phyloP scores from a whole-genome alignment of 225 moss, liverwort and hornwort species.

The Antitrichia curtipendula region DNA sequence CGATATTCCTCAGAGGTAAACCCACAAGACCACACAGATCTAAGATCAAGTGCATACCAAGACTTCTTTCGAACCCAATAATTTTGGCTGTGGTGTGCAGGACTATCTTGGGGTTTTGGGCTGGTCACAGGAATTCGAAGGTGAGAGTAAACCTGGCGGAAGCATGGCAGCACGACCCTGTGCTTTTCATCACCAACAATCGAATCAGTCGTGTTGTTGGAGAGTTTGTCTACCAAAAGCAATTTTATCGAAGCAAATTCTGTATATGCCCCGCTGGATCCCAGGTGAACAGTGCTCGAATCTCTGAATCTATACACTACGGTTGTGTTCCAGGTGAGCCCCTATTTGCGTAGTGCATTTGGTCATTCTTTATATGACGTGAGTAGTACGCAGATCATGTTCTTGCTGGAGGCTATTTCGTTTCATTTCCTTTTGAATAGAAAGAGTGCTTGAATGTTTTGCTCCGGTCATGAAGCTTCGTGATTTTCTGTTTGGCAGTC shows the following conservation, averaged over 20 bases:
- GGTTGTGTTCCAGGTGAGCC: constrained; percentile 46
- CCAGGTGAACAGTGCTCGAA: constrained; percentile 58
- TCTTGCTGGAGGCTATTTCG: neutral
- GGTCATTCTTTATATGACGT: neutral
- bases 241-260: constrained; percentile 45
- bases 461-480: neutral
- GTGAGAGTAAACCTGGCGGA: constrained; percentile 44
- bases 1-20: constrained; percentile 34
- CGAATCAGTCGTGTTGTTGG: constrained; percentile 38
- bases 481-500: constrained; percentile 10
- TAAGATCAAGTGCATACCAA: neutral
- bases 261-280: constrained; percentile 54
- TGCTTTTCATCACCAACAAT: constrained; percentile 44
- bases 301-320: constrained; percentile 46
- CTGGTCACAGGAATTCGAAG: constrained; percentile 48
- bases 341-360: neutral
- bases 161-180: constrained; percentile 38
- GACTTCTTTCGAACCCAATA: neutral
- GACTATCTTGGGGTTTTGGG: constrained; percentile 51
- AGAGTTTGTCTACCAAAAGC: constrained; percentile 38
- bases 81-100: constrained; percentile 18
- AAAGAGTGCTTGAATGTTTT: neutral
- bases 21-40: neutral
- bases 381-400: neutral
- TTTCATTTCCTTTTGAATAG: neutral